phyloP scores from a whole-genome alignment of 768 basidiomycete species.

The Tricholomella constricta region DNA sequence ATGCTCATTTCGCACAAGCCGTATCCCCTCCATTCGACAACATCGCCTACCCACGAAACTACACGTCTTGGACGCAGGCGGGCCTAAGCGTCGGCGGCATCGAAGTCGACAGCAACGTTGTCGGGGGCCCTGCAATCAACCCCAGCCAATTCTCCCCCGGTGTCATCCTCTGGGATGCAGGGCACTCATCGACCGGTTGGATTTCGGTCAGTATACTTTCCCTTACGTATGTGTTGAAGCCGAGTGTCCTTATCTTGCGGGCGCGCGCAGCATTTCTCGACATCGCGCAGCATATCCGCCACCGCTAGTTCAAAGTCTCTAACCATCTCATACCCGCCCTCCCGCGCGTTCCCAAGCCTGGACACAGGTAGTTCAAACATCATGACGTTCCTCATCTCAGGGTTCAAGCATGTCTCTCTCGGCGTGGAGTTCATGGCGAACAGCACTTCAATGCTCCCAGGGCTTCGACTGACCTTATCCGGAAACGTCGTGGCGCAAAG shows the following conservation, averaged over 20 bases:
- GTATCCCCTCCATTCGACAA: conserved; percentile 31
- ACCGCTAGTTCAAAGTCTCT: conserved; percentile 20
- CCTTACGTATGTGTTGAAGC: neutral
- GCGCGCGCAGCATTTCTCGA: conserved; percentile 27
- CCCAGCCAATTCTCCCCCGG: conserved; percentile 25
- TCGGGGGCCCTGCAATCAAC: conserved; percentile 30
- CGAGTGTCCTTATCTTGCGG: neutral
- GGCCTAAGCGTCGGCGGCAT: conserved; percentile 32
- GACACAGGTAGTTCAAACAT: conserved; percentile 15
- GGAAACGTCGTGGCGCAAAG: conserved; percentile 22
- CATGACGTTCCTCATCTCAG: conserved; percentile 30
- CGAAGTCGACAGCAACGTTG: conserved; percentile 24
- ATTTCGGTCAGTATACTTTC: conserved; percentile 20
- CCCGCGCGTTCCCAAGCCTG: conserved; percentile 24
- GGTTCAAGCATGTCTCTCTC: conserved; percentile 20
- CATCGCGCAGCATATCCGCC: conserved; percentile 26
- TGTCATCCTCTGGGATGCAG: conserved; percentile 25
- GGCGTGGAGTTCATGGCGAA: conserved; percentile 19
- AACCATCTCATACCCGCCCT: conserved; percentile 28
- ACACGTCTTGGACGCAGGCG: conserved; percentile 27
- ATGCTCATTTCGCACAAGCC: conserved; percentile 24
- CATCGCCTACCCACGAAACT: conserved; percentile 25
- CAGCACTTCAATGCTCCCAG: conserved; percentile 23
- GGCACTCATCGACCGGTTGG: conserved; percentile 20
- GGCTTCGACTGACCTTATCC: conserved; percentile 19